These are phyloP conservation scores for Rubus idaeus DNA, from an alignment of 306 rosid species.

Conservation along the genomic window DNA sequence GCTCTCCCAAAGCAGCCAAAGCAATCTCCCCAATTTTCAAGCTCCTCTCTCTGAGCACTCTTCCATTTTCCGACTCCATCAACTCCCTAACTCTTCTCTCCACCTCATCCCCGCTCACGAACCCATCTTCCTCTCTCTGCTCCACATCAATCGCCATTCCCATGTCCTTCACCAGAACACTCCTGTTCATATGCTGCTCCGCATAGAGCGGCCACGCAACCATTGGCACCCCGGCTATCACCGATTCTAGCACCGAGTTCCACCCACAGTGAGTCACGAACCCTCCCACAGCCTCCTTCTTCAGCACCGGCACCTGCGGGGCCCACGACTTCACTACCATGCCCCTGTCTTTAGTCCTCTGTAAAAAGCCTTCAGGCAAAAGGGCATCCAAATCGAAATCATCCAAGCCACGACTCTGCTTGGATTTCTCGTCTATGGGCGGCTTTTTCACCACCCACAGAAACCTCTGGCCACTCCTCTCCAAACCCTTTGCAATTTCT, in stretches of 20 bases:
- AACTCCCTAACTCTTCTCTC: constrained; percentile 32
- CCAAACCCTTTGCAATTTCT: constrained; percentile 34
- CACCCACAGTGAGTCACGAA: constrained; percentile 47
- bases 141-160: constrained; percentile 34
- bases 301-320: constrained; percentile 35
- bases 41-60: constrained; percentile 23
- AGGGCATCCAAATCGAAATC: constrained; percentile 9
- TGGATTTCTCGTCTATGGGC: background rate
- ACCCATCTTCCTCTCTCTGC: constrained; percentile 33
- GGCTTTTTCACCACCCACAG: constrained; percentile 36
- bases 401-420: background rate
- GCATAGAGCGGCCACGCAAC: constrained; percentile 46
- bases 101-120: constrained; percentile 33
- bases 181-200: constrained; percentile 41
- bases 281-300: constrained; percentile 34
- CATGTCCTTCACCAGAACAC: constrained; percentile 31
- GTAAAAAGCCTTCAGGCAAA: constrained; percentile 36
- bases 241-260: constrained; percentile 43
- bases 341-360: constrained; percentile 31
- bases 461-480: constrained; percentile 32
- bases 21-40: constrained; percentile 27
- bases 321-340: constrained; percentile 47
- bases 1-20: constrained; percentile 16
- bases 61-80: constrained; percentile 36
- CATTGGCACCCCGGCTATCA: constrained; percentile 34